These are phyloP conservation scores for Diutina rugosa DNA, from an alignment of 1,139 yeast genomes.

Conservation along the genomic window DNA sequence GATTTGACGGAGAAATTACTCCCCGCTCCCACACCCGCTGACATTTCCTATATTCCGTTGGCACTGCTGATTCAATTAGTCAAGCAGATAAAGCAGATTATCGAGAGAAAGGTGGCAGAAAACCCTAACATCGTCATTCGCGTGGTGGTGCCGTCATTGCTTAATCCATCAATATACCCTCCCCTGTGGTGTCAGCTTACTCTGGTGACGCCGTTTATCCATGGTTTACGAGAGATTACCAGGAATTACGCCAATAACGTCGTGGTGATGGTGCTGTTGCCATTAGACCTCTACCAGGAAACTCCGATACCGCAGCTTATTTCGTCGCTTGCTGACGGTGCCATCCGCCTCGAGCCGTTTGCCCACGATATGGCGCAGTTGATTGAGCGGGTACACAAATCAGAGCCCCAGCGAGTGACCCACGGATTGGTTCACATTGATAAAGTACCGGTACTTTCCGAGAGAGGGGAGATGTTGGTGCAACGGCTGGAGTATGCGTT, in stretches of 20 bases:
- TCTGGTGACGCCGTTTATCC: conserved; percentile 49
- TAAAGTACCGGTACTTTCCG: conserved; percentile 62
- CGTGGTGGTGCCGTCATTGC: conserved; percentile 58
- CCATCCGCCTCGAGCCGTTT: conserved; percentile 72
- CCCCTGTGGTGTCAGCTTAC: conserved; percentile 36
- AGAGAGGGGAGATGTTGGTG: conserved; percentile 68
- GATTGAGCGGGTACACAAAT: conserved; percentile 55
- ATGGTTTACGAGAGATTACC: conserved; percentile 42
- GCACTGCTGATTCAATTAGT: conserved; percentile 14
- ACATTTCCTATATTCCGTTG: conserved; percentile 41
- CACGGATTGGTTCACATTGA: conserved; percentile 77
- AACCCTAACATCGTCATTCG: conserved; percentile 37
- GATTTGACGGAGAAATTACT: conserved; percentile 59
- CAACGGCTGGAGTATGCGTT: conserved; percentile 74
- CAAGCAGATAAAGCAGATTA: conserved; percentile 25
- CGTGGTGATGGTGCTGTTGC: conserved; percentile 38
- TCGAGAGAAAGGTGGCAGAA: conserved; percentile 17
- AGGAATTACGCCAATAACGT: conserved; percentile 34
- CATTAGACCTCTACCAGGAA: conserved; percentile 43
- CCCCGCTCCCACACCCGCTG: conserved; percentile 56
- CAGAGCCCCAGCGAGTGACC: conserved; percentile 62
- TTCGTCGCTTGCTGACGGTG: conserved; percentile 56
- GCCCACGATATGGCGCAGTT: conserved; percentile 59
- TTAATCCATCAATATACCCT: conserved; percentile 69
- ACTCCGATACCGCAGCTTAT: conserved; percentile 40